These are phyloP conservation scores for Cyberlindnera xishuangbannaensis DNA, from an alignment of 805 yeast genomes.

Conservation along the genomic window DNA sequence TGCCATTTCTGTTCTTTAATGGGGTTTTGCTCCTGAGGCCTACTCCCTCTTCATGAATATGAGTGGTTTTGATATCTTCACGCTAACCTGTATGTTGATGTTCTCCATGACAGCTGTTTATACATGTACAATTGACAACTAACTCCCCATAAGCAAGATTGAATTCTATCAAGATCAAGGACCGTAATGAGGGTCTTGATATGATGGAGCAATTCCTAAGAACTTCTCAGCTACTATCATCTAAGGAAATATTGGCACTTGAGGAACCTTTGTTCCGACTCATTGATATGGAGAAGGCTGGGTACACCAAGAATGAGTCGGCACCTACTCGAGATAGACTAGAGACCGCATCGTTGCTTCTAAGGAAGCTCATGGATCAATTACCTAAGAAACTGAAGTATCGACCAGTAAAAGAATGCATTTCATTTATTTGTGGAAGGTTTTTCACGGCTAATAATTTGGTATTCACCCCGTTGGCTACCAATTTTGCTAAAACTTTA, in stretches of 20 bases:
- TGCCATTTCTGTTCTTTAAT: no score
- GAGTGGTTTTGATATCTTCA: slow-evolving; percentile 9
- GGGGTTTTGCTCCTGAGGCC: no score
- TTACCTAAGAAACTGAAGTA: slow-evolving; percentile 13
- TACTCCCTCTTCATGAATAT: no score
- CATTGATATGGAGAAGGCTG: slow-evolving; percentile 32
- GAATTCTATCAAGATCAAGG: slow-evolving; percentile 47
- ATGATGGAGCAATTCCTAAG: slow-evolving; percentile 28
- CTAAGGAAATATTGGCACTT: slow-evolving; percentile 20
- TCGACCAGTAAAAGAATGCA: slow-evolving; percentile 9
- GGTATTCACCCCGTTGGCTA: slow-evolving; percentile 26
- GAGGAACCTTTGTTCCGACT: slow-evolving; percentile 26
- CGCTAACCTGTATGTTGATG: slow-evolving; percentile 5
- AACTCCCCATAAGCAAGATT: slow-evolving; percentile 24
- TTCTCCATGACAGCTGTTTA: not conserved
- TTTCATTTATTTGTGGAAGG: slow-evolving; percentile 10
- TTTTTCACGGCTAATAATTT: slow-evolving; percentile 10
- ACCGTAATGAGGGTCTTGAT: slow-evolving; percentile 46
- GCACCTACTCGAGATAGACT: slow-evolving; percentile 27
- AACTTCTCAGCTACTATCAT: slow-evolving; percentile 21
- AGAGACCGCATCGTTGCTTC: slow-evolving; percentile 28
- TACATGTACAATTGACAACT: not conserved
- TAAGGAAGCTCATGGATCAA: slow-evolving; percentile 22
- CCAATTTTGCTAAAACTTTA: slow-evolving; percentile 27
- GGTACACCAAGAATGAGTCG: slow-evolving; percentile 24